A percentile compares a stretch with the other conserved stretches of the same genome.
These are phyloP conservation scores for Sinapis alba DNA, from an alignment of 441 rosid genomes.

Conservation along the genomic window DNA sequence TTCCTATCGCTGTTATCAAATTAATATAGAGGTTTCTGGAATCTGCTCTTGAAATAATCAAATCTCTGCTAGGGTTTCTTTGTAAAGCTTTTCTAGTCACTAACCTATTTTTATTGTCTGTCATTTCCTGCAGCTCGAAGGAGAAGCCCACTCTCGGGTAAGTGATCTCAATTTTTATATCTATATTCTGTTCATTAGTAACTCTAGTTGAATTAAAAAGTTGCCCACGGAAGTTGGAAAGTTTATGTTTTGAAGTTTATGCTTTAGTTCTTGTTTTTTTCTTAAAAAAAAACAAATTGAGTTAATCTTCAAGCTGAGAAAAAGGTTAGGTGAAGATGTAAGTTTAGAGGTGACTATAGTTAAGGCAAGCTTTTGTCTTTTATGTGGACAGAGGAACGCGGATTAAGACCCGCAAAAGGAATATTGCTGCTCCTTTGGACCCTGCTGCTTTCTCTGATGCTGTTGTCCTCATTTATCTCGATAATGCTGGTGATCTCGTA, in stretches of 20 bases:
- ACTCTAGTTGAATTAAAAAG: too few relatives aligned
- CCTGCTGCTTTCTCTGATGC: constrained; percentile 99
- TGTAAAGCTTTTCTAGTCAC: background rate
- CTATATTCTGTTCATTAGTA: too few relatives aligned
- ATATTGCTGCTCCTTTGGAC: constrained; percentile 99
- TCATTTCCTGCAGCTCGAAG: constrained; percentile 81
- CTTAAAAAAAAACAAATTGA: background rate
- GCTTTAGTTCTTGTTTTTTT: background rate
- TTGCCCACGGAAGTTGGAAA: background rate
- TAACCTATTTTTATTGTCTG: background rate
- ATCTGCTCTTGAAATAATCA: background rate
- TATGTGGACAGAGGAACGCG: constrained; percentile 87
- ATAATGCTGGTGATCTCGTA: constrained; percentile 99
- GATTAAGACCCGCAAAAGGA: constrained; percentile 99
- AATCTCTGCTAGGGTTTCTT: background rate
- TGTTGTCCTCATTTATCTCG: constrained; percentile 98
- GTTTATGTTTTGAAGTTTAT: background rate
- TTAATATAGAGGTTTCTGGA: background rate
- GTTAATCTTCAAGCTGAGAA: background rate
- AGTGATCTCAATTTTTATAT: too few relatives aligned
- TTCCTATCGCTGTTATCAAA: too few relatives aligned
- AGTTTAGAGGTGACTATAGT: too few relatives aligned
- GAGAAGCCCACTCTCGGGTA: constrained; percentile 99
- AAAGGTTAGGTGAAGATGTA: too few relatives aligned
- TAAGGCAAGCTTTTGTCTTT: too few relatives aligned